phyloP scores from a whole-genome alignment of 2,329 filamentous ascomycete genomes.

The Colletotrichum noveboracense region DNA sequence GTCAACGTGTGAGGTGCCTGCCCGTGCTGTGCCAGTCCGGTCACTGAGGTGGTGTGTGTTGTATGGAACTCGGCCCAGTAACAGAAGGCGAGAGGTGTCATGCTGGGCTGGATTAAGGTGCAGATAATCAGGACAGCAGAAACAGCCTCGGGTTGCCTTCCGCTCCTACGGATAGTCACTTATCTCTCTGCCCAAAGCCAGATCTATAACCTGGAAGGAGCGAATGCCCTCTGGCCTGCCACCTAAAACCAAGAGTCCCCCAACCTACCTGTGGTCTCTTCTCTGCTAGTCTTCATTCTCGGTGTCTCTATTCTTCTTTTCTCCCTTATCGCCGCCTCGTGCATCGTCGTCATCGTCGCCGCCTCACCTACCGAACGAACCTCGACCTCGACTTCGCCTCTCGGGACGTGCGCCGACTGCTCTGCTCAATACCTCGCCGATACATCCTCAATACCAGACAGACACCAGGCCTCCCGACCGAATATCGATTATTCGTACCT shows the following conservation, averaged over 20 bases:
- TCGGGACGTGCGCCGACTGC: neutral
- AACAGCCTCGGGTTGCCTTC: neutral
- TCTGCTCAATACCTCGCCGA: neutral
- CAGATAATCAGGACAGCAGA: neutral
- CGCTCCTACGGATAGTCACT: neutral
- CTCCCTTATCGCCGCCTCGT: neutral
- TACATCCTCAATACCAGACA: neutral
- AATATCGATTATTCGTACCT: neutral
- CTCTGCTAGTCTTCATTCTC: neutral
- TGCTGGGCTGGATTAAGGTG: neutral
- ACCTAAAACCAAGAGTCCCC: conserved; percentile 6
- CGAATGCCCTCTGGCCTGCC: neutral
- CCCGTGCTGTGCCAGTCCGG: neutral
- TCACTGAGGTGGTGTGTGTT: neutral
- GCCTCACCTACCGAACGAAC: neutral
- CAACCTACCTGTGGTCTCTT: neutral
- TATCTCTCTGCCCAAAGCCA: neutral
- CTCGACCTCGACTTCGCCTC: neutral
- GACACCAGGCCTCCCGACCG: neutral
- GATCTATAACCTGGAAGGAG: neutral
- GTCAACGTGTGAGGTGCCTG: neutral
- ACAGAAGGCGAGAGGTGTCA: neutral
- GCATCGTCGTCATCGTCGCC: conserved; percentile 2
- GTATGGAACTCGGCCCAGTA: neutral
- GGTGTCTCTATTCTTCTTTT: neutral